Evolutionary conservation across 2,329 filamentous ascomycete genomes (phyloP).

Genomic region (Lasiodiplodia sp.): DNA sequence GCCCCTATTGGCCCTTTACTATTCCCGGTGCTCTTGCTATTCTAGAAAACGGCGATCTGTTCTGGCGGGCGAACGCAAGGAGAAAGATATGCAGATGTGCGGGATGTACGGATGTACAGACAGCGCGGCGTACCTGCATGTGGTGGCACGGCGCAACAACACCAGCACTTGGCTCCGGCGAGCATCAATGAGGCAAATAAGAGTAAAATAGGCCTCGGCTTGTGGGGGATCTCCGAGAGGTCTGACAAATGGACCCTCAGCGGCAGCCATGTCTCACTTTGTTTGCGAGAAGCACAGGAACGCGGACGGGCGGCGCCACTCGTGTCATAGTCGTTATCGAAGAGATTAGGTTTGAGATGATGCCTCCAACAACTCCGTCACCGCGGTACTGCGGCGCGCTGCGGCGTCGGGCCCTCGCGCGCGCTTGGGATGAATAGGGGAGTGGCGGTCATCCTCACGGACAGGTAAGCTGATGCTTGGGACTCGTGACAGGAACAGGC

Average conservation of each 20-base stretch:
- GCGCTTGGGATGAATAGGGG: neutral
- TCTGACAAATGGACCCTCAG: neutral
- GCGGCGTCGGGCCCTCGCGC: too few relatives aligned
- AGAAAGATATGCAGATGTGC: conserved; percentile 20
- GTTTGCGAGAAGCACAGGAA: neutral
- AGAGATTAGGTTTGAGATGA: neutral
- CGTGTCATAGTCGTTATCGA: neutral
- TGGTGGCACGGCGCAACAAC: conserved; percentile 8
- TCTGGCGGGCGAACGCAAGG: conserved; percentile 11
- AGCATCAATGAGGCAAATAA: neutral
- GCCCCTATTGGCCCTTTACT: neutral
- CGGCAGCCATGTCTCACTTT: conserved; percentile 22
- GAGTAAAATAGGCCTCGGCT: neutral
- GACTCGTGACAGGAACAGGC: neutral
- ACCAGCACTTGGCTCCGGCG: conserved; percentile 8
- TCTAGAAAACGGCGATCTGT: conserved; percentile 15
- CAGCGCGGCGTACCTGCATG: conserved; percentile 8
- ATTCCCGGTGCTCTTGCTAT: neutral
- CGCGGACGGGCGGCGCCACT: conserved; percentile 1
- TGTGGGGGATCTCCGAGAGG: conserved; percentile 24
- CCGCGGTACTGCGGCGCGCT: too few relatives aligned
- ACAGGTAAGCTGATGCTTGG: conserved; percentile 6
- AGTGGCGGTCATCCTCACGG: neutral
- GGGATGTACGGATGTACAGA: conserved; percentile 7
- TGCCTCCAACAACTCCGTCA: too few relatives aligned